Conservation (phyloP, 2,329 filamentous ascomycete species). For the Trichoderma sp. region DNA sequence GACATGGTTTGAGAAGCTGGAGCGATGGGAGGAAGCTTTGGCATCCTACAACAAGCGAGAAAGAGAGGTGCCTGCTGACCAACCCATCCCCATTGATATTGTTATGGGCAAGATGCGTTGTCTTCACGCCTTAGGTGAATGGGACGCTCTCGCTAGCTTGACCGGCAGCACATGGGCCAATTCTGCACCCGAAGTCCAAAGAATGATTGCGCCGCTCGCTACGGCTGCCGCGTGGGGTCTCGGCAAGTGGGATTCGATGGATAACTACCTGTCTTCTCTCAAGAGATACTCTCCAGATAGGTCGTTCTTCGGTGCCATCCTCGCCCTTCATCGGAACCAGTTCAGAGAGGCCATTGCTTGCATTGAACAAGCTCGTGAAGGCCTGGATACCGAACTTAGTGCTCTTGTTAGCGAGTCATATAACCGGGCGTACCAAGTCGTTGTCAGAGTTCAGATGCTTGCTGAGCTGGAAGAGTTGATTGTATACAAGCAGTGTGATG, state of each 20-base stretch:
- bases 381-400: slow-evolving; percentile 90
- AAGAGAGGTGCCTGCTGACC: slow-evolving; percentile 57
- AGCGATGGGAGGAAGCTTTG: slow-evolving; percentile 96
- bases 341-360: slow-evolving; percentile 87
- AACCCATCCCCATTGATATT: slow-evolving; percentile 74
- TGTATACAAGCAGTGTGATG: slow-evolving; percentile 91
- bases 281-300: slow-evolving; percentile 90
- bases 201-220: slow-evolving; percentile 86
- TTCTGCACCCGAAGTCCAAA: slow-evolving; percentile 80
- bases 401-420: slow-evolving; percentile 98
- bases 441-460: slow-evolving; percentile 97
- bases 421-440: slow-evolving; percentile 94
- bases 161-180: slow-evolving; percentile 93
- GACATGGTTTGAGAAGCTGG: slow-evolving; percentile 98
- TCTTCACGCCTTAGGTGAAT: slow-evolving; percentile 93
- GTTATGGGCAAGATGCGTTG: slow-evolving; percentile 99
- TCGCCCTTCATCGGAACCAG: slow-evolving; percentile 91
- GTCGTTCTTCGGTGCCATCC: slow-evolving; percentile 95
- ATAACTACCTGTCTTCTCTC: slow-evolving; percentile 93
- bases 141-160: slow-evolving; percentile 86
- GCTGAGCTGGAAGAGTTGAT: slow-evolving; percentile 98
- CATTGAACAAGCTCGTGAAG: slow-evolving; percentile 88
- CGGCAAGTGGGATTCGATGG: slow-evolving; percentile 97
- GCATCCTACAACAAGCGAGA: slow-evolving; percentile 89
- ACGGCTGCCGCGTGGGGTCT: slow-evolving; percentile 96